Percentiles rank a stretch among this genome's conserved stretches.
Conservation (phyloP, 768 basidiomycete genomes). For the Gyrodon lividus region DNA sequence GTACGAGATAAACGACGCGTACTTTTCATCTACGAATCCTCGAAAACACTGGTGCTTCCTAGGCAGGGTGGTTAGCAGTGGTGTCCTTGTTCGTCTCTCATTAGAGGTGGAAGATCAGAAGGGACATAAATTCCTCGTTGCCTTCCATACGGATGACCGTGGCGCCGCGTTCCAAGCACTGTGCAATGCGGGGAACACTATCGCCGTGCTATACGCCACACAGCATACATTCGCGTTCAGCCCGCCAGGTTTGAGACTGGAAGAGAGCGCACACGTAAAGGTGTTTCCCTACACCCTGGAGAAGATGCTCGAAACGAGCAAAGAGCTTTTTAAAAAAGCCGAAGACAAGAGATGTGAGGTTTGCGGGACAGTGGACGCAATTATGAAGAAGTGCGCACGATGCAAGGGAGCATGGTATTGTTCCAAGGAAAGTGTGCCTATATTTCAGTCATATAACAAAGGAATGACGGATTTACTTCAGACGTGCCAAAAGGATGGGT, state of each 20-base stretch:
- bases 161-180: constrained; percentile 20
- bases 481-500: constrained; percentile 23
- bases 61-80: constrained; percentile 24
- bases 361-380: constrained; percentile 18
- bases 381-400: constrained; percentile 25
- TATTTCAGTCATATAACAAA: background rate
- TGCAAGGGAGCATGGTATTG: constrained; percentile 32
- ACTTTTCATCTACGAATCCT: constrained; percentile 25
- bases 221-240: constrained; percentile 31
- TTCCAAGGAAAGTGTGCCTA: constrained; percentile 23
- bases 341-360: constrained; percentile 21
- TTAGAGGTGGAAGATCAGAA: constrained; percentile 30
- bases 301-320: constrained; percentile 26
- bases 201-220: constrained; percentile 31
- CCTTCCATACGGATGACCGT: constrained; percentile 33
- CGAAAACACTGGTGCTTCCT: constrained; percentile 33
- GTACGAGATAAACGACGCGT: constrained; percentile 14
- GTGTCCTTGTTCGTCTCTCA: constrained; percentile 26
- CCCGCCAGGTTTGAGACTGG: constrained; percentile 28
- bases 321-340: constrained; percentile 16
- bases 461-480: constrained; percentile 10
- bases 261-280: constrained; percentile 23
- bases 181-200: constrained; percentile 28
- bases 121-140: constrained; percentile 24
- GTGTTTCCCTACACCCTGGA: constrained; percentile 29